Evolutionary conservation across 192 early-diverging fungal species (phyloP), one percentile per base, ranked within the genome.

Genomic region (Dimargaris cristalligena): DNA sequence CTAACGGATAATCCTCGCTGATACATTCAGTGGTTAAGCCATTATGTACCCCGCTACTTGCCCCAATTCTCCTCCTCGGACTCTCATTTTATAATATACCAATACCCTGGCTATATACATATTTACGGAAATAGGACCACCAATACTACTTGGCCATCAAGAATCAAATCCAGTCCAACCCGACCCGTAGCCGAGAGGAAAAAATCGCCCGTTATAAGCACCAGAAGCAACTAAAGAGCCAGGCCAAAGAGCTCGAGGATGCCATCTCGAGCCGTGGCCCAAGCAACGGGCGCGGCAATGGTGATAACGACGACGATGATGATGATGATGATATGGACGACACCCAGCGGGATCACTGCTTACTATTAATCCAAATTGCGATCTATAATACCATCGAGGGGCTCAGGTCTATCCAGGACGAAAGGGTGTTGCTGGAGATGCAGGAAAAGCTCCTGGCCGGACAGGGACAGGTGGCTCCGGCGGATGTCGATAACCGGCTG

Each of bases 371-470:
- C 47, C 76, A 88, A 26, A 73, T 88, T 2, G 76, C 80, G 57
- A 76, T 89, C 14, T 73, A 88, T 58, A 77, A 84, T 61, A 71
- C 85, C 0, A 62, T 88, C 33, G 87, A 92, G 35, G 74, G 80
- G 20, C 65, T 91, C 30, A 65, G 71, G 0, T 63, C 79, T 22
- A 83, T 92, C 45, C 66, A 80, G 41, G 83, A 89, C 60, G 94
- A 98, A 69, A 64, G 84, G 4, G 77, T 76, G 20, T 77, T 95
- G 78, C 71, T 94, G 52, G 75, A 83, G 63, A 86, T 86, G 87
- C 70, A 73, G 44, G 67, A 70, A 30, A 78, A 78, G 70, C 74
- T 33, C 46, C 49, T 20, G 34, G 65, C 52, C 52, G 46, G 59
- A 51, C 54, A 50, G 58, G 45, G 34, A 30, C 55, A 30, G 23